Percentiles rank a stretch among this genome's conserved stretches.
Evolutionary conservation across 1,284 basidiomycete genomes (phyloP).

Genomic region (Puccinia polysora): DNA sequence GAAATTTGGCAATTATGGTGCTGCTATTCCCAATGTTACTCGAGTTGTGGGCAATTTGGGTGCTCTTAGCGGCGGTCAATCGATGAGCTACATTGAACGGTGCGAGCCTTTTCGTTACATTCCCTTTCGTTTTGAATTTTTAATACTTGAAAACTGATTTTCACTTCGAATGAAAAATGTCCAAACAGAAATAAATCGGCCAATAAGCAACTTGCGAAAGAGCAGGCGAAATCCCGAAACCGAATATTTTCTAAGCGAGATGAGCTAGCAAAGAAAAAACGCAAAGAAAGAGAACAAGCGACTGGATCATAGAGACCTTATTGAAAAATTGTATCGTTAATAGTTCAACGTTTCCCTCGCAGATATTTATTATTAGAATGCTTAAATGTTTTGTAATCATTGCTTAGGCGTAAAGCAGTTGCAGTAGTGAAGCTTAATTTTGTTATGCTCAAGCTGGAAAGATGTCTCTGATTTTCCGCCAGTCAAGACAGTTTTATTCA

Average conservation of each 20-base stretch:
- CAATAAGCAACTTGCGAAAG: constrained; percentile 51
- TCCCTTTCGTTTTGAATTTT: constrained; percentile 18
- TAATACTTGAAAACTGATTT: background rate
- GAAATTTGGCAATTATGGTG: constrained; percentile 27
- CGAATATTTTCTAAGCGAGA: constrained; percentile 43
- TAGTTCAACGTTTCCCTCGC: too few species aligned
- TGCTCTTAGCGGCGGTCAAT: constrained; percentile 52
- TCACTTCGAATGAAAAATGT: background rate
- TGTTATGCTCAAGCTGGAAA: too few species aligned
- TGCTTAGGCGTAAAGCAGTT: too few species aligned
- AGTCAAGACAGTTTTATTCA: too few species aligned
- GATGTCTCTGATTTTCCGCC: too few species aligned
- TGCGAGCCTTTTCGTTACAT: constrained; percentile 6
- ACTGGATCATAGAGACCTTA: constrained; percentile 14
- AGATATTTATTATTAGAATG: too few species aligned
- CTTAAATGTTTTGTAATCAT: too few species aligned
- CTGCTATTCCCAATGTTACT: constrained; percentile 47
- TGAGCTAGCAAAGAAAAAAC: constrained; percentile 37
- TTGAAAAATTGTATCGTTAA: too few species aligned
- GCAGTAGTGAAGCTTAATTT: too few species aligned
- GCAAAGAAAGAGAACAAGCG: constrained; percentile 38
- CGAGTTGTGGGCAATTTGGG: constrained; percentile 52
- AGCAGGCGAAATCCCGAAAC: constrained; percentile 43
- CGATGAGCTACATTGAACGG: constrained; percentile 52
- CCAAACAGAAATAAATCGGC: constrained; percentile 51